phyloP scores from a whole-genome alignment of 148 eudicot species.

The Fagopyrum homotropicum region DNA sequence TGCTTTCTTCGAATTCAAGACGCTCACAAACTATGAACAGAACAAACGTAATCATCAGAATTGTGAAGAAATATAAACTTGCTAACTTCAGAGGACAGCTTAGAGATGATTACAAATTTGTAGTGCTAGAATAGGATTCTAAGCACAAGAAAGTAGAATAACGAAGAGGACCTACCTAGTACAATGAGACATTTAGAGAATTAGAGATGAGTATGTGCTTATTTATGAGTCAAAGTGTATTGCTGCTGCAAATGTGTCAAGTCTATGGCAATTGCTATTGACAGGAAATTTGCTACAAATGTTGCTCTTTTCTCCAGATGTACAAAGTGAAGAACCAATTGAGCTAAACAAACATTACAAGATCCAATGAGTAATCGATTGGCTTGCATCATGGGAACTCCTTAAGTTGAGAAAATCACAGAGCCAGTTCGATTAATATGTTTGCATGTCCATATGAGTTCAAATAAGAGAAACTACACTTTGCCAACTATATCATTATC shows the following conservation, averaged over 20 bases:
- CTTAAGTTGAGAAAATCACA: background rate
- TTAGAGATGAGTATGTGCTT: background rate
- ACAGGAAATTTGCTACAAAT: background rate
- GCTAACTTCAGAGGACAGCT: background rate
- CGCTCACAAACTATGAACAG: constrained; percentile 61
- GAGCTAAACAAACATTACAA: background rate
- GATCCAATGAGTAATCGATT: background rate
- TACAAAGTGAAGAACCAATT: background rate
- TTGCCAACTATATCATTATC: background rate
- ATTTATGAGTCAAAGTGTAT: background rate
- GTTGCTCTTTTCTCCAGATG: background rate
- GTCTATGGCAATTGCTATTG: background rate
- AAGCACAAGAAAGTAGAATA: background rate
- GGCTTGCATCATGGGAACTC: background rate
- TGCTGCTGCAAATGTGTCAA: background rate
- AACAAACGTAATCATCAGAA: background rate
- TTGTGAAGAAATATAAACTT: background rate
- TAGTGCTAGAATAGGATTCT: background rate
- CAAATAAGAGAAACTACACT: background rate
- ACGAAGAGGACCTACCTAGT: background rate
- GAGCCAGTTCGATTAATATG: background rate
- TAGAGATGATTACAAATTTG: background rate
- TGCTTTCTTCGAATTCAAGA: constrained; percentile 84
- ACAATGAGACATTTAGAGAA: too few species aligned
- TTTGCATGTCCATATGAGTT: background rate